phyloP scores from a whole-genome alignment of 2,329 filamentous ascomycete species.

The Chaetomiaceae sp. region DNA sequence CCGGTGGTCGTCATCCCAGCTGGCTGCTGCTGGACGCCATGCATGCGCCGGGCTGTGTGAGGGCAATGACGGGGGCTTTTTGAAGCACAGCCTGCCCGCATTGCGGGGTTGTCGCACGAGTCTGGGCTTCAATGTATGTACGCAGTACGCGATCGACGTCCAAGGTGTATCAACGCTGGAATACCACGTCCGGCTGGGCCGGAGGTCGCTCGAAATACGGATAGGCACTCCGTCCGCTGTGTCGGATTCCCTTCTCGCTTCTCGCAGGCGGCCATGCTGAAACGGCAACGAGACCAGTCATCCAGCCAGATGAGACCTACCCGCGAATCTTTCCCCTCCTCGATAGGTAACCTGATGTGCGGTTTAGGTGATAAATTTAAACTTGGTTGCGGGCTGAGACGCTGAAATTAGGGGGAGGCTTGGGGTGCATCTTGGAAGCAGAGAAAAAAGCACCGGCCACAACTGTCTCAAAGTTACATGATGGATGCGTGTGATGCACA shows the following conservation, averaged over 20 bases:
- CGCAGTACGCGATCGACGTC: slow-evolving; percentile 18
- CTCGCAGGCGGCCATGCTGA: neutral
- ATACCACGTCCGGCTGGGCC: neutral
- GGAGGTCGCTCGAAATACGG: neutral
- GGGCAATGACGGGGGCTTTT: slow-evolving; percentile 16
- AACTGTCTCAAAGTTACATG: no score
- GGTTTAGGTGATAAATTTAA: neutral
- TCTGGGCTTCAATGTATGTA: neutral
- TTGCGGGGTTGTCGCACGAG: slow-evolving; percentile 8
- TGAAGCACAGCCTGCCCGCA: slow-evolving; percentile 16
- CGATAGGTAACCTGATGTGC: neutral
- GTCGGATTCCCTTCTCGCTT: neutral
- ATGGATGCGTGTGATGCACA: no score
- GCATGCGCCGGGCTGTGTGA: slow-evolving; percentile 19
- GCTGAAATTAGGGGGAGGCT: neutral
- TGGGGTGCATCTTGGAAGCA: no score
- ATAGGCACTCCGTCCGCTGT: neutral
- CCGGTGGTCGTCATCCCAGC: no score
- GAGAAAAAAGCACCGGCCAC: neutral
- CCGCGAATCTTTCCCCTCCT: neutral
- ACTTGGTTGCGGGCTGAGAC: neutral
- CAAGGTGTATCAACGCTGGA: slow-evolving; percentile 14
- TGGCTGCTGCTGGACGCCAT: no score
- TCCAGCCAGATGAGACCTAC: neutral
- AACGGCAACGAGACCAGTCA: neutral